A percentile compares a stretch with the other conserved stretches of the same genome.
phyloP scores from a whole-genome alignment of 225 moss, liverwort and hornwort species.

The Neckera pumila region DNA sequence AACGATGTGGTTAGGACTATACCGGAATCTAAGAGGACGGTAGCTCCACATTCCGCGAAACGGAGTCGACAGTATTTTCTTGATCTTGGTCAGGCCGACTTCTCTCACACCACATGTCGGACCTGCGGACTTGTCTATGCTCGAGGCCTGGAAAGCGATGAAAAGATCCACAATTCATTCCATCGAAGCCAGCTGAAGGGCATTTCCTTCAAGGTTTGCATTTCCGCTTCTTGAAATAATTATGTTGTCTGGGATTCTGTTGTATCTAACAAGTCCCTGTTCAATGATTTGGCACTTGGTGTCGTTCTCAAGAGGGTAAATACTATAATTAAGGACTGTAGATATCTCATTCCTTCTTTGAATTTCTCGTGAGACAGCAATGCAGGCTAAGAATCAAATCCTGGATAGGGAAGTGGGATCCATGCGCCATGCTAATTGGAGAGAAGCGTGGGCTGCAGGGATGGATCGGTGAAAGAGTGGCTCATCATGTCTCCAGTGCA shows the following conservation, averaged over 20 bases:
- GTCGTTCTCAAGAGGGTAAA: not conserved
- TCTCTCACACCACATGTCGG: slow-evolving; percentile 70
- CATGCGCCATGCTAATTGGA: not conserved
- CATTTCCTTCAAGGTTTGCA: slow-evolving; percentile 63
- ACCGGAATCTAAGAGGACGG: slow-evolving; percentile 30
- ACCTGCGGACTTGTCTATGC: slow-evolving; percentile 81
- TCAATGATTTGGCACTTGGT: not conserved
- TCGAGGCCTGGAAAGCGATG: slow-evolving; percentile 71
- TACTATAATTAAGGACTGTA: not conserved
- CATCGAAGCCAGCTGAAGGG: slow-evolving; percentile 61
- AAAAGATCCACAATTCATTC: slow-evolving; percentile 68
- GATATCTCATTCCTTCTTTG: not conserved
- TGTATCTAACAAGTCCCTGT: not conserved
- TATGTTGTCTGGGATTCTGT: not conserved
- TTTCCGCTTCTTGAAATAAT: not conserved
- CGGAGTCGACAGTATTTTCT: slow-evolving; percentile 76
- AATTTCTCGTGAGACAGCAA: not conserved
- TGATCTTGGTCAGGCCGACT: slow-evolving; percentile 87
- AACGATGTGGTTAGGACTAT: slow-evolving; percentile 6
- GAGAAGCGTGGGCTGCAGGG: slow-evolving; percentile 19
- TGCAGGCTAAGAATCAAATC: not conserved
- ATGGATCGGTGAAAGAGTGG: slow-evolving; percentile 41
- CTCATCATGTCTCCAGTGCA: slow-evolving; percentile 25
- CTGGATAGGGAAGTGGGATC: not conserved
- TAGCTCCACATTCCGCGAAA: slow-evolving; percentile 15